Evolutionary conservation across 345 rosid species (phyloP).

Genomic region (Carallia pectinifolia): DNA sequence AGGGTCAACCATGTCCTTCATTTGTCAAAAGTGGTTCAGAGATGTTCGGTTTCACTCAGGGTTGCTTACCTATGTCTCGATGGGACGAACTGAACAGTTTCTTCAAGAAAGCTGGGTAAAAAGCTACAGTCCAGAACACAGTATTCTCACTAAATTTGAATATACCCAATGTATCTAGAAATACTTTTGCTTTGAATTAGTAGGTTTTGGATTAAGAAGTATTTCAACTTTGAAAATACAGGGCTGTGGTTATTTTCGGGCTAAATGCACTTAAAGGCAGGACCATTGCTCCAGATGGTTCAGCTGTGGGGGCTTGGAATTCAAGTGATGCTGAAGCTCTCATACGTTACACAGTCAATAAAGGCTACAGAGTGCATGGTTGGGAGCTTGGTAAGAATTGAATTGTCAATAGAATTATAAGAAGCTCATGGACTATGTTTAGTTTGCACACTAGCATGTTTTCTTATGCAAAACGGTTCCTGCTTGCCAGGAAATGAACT

Average conservation of each 20-base stretch:
- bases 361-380: conserved; percentile 34
- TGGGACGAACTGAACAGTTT: conserved; percentile 68
- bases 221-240: conserved; percentile 15
- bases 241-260: conserved; percentile 44
- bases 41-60: conserved; percentile 62
- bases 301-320: conserved; percentile 44
- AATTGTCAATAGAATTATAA: too few relatives aligned
- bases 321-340: conserved; percentile 41
- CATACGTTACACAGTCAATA: conserved; percentile 38
- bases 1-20: conserved; percentile 40
- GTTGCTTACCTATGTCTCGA: conserved; percentile 59
- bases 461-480: neutral
- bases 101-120: conserved; percentile 53
- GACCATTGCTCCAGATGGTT: conserved; percentile 26
- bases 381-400: conserved; percentile 51
- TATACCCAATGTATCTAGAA: too few relatives aligned
- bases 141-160: too few relatives aligned
- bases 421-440: too few relatives aligned
- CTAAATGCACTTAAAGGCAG: conserved; percentile 45
- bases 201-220: neutral
- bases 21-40: conserved; percentile 37
- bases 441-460: neutral
- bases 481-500: conserved; percentile 46
- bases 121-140: too few relatives aligned
- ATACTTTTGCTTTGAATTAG: neutral